Base-by-base conservation (phyloP, 148 eudicot species). In the Rhododendron simsii region DNA sequence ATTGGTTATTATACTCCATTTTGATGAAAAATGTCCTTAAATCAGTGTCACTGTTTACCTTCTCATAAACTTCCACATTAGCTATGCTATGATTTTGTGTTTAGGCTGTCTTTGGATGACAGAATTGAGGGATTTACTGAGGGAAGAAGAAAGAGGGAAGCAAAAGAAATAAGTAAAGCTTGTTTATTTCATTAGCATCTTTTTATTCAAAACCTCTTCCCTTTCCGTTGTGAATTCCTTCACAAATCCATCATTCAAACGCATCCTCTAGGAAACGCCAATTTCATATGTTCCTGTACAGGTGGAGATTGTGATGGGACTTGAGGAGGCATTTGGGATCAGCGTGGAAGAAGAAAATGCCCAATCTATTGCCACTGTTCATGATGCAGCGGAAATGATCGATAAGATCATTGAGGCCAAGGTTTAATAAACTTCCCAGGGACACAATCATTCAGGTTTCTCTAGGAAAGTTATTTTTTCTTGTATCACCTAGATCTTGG, bases 241-340 rank as follows among this genome's bases (percentile, higher is more conserved):
- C 5, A 23, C 35, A 28, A 30, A 53, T 80, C 44, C 35, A 14
- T 53, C 10, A 33, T 18, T 10, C 3, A 3, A 80, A 7, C 7
- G 1, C 20, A 16, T 16, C 44, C 14, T 47, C 35, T 79, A 12
- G 5, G 53, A 47, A 79, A 79, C 33, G 13, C 20, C 83, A 44
- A 75, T 44, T 30, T 18, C 45, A 23, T 77, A 30, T 71, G 18
- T 53, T 67, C 39, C 18, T 2, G 1, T 28, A 26, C 87, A 91
- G 92, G 92, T 91, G 63, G 92, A 91, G 80, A 89, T 91, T 76
- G 91, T 91, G 65, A 91, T 91, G 92, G 92, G 87, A 73, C 89
- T 91, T 7, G 92, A 91, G 74, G 92, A 91, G 88, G 91, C 73
- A 86, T 91, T 89, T 18, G 87, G 87, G 20, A 91, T 91, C 82